Conservation (phyloP, 345 rosid species). For the Moricandia arvensis region DNA sequence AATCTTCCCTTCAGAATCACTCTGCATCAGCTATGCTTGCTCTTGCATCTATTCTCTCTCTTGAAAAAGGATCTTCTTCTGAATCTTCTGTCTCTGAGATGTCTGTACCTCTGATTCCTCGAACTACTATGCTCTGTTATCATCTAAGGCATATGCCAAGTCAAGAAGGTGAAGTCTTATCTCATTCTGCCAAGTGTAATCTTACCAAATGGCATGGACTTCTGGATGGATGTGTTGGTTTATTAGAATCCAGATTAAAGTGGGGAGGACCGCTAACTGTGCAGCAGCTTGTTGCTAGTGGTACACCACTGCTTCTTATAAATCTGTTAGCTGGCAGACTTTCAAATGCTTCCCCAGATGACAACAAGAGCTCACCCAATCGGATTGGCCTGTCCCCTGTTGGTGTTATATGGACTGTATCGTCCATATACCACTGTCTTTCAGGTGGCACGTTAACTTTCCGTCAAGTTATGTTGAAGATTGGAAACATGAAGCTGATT, state of each 20-base stretch:
- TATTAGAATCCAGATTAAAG: constrained; percentile 76
- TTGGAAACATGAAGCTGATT: constrained; percentile 60
- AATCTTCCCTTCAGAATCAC: constrained; percentile 56
- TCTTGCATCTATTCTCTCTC: constrained; percentile 84
- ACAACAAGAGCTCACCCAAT: constrained; percentile 40
- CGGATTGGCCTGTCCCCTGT: constrained; percentile 69
- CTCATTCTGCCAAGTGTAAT: constrained; percentile 29
- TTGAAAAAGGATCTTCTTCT: constrained; percentile 72
- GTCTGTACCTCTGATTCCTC: constrained; percentile 85
- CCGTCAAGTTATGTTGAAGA: constrained; percentile 70
- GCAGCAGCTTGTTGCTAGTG: constrained; percentile 83
- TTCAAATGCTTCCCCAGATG: constrained; percentile 44
- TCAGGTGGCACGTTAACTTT: constrained; percentile 69
- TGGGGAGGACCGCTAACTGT: constrained; percentile 85
- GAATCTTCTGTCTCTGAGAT: constrained; percentile 73
- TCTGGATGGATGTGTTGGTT: constrained; percentile 88
- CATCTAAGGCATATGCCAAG: constrained; percentile 54
- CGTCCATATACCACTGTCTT: constrained; percentile 84
- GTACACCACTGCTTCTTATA: constrained; percentile 71
- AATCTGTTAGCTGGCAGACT: constrained; percentile 54
- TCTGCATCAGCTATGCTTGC: constrained; percentile 91
- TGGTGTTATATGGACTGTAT: constrained; percentile 83
- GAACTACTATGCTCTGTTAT: constrained; percentile 69
- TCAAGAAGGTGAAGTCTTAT: constrained; percentile 42
- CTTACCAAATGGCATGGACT: constrained; percentile 87